Evolutionary conservation across 1,284 basidiomycete species (phyloP), one percentile per base, ranked within the genome.

Genomic region (Trichosporon sp.): DNA sequence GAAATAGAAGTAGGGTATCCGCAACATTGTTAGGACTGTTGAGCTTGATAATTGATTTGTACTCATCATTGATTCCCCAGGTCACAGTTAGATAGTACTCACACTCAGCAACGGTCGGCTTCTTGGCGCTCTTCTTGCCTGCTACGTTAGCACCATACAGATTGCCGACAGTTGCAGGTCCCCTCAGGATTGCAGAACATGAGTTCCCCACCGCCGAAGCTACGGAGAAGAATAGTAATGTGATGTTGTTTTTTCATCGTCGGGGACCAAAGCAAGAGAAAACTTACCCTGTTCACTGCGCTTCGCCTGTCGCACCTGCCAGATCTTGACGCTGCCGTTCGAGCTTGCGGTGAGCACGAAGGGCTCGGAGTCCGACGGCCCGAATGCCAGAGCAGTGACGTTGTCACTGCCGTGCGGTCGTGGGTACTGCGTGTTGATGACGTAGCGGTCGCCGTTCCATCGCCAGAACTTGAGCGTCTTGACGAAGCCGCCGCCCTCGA

Each of bases 391-490:
- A 1, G 89, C 87, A 7, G 89, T 89, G 31, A 98, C 85, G 65
- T 86, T 85, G 56, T 85, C 82, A 35, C 85, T 80, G 32, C 91
- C 91, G 82, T 99, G 96, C 8, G 96, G 95, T 34, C 89, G 87
- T 79, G 97, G 93, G 72, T 98, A 89, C 68, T 95, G 89, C 9
- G 95, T 97, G 81, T 95, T 95, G 76, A 89, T 79, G 3, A 77
- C 51, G 72, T 85, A 86, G 47, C 81, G 81, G 35, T 68, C 56
- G 62, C 92, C 11, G 85, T 82, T 68, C 86, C 86, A 74, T 79
- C 69, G 68, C 96, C 96, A 99, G 56, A 98, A 84, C 84, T 98
- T 98, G 75, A 99, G 86, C 76, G 91, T 90, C 25, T 90, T 86
- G 76, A 95, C 92, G 1, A 86, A 82, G 66, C 86, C 86, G 65